These are phyloP conservation scores for Triangularia verruculosa DNA, from an alignment of 2,329 filamentous ascomycete genomes.

Conservation along the genomic window DNA sequence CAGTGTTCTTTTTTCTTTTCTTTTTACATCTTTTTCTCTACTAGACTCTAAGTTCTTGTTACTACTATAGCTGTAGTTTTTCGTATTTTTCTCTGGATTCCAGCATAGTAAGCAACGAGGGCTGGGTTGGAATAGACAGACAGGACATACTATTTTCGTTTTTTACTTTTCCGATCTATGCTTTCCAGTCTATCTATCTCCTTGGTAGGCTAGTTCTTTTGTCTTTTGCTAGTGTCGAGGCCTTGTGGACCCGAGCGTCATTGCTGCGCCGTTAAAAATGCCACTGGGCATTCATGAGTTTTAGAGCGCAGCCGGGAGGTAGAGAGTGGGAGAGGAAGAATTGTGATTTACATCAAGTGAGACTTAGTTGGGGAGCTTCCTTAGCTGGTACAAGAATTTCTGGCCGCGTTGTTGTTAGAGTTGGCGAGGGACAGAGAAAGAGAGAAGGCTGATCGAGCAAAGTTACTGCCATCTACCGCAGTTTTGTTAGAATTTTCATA, in stretches of 20 bases:
- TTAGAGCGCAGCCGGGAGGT: not conserved
- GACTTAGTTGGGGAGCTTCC: not conserved
- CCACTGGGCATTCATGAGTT: not conserved
- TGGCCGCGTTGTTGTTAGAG: too few relatives aligned
- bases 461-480: too few relatives aligned
- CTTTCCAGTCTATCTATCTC: not conserved
- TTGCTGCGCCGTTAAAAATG: not conserved
- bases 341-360: not conserved
- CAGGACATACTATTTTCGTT: not conserved
- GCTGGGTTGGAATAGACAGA: slow-evolving; percentile 5
- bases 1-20: not conserved
- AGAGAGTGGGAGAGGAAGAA: not conserved
- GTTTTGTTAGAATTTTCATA: too few relatives aligned
- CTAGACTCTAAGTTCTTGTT: not conserved
- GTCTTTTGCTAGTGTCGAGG: too few relatives aligned
- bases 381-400: too few relatives aligned
- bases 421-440: too few relatives aligned
- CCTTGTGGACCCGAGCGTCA: too few relatives aligned
- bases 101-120: not conserved
- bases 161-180: not conserved
- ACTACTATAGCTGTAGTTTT: not conserved
- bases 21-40: not conserved
- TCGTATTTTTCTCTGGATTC: not conserved
- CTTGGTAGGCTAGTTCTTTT: not conserved
- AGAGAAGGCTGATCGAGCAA: too few relatives aligned